A percentile compares a stretch with the other conserved stretches of the same genome.
phyloP scores from a whole-genome alignment of 23 red algal genomes.

The Gracilaria gracilis region DNA sequence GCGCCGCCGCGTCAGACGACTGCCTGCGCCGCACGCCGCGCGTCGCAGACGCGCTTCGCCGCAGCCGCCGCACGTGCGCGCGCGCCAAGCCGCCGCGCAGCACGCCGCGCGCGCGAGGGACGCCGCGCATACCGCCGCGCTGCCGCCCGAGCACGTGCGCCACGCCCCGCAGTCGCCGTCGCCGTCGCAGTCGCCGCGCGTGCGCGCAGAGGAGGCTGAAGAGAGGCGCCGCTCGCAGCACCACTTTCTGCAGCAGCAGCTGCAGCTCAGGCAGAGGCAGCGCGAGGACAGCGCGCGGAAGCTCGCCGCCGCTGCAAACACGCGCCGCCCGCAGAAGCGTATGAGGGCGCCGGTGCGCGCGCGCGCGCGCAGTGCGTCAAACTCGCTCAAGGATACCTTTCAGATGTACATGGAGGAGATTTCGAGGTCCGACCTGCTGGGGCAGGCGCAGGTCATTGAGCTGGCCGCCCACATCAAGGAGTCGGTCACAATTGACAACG shows the following conservation, averaged over 20 bases:
- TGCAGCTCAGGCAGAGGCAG: background rate
- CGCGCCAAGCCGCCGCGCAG: no score
- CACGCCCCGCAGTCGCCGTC: no score
- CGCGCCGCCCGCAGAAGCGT: constrained; percentile 15
- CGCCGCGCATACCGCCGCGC: no score
- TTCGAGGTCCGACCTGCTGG: constrained; percentile 49
- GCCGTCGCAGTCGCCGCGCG: no score
- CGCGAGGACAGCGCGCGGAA: background rate
- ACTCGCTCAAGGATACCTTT: constrained; percentile 66
- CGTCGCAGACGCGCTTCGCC: no score
- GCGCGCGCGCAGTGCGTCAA: background rate
- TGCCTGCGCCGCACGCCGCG: no score
- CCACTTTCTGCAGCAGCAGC: background rate
- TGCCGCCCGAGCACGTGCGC: no score
- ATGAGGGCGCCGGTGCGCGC: background rate
- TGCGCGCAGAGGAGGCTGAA: no score
- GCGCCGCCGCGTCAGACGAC: background rate
- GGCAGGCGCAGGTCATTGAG: constrained; percentile 52
- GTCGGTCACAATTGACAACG: constrained; percentile 38
- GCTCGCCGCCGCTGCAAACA: background rate
- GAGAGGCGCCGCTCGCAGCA: no score
- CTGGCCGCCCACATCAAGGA: constrained; percentile 66
- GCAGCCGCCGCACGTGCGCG: no score
- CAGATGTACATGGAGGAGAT: constrained; percentile 85
- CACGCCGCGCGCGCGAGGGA: background rate